A percentile compares a stretch with the other conserved stretches of the same genome.
phyloP scores from a whole-genome alignment of 1,284 basidiomycete species.

The Trichosporon sp. region DNA sequence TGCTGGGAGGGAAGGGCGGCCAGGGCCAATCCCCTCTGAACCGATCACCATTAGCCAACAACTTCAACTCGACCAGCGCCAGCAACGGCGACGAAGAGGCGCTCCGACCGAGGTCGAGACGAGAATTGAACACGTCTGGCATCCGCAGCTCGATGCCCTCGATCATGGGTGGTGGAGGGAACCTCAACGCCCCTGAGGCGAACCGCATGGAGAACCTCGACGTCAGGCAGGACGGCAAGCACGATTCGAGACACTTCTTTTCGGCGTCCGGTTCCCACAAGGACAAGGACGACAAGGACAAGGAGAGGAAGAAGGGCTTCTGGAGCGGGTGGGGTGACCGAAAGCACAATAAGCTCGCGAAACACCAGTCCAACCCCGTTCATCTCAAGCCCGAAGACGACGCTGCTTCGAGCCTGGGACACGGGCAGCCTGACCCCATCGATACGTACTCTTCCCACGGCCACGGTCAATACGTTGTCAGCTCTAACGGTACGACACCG shows the following conservation, averaged over 20 bases:
- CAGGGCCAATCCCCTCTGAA: constrained; percentile 12
- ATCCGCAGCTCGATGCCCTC: constrained; percentile 6
- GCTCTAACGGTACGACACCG: constrained; percentile 15
- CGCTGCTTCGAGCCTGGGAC: not conserved
- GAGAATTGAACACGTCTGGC: not conserved
- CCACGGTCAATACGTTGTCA: not conserved
- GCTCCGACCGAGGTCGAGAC: not conserved
- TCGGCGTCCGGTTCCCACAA: constrained; percentile 22
- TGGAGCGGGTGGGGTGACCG: constrained; percentile 26
- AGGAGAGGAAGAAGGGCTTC: constrained; percentile 30
- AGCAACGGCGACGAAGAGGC: constrained; percentile 22
- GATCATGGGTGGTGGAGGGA: not conserved
- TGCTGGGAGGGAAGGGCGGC: constrained; percentile 14
- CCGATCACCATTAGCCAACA: constrained; percentile 9
- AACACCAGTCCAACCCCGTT: constrained; percentile 7
- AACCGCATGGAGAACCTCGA: constrained; percentile 16
- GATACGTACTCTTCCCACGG: not conserved
- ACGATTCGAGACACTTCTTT: constrained; percentile 9
- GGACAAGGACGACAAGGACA: constrained; percentile 22
- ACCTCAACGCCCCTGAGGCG: not conserved
- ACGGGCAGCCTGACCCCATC: not conserved
- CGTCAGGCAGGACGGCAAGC: not conserved
- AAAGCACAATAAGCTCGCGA: constrained; percentile 23
- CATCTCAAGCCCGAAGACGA: not conserved
- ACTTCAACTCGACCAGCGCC: not conserved